Evolutionary conservation across 352 stramenopile genomes (phyloP), one percentile per base, ranked within the genome.

Genomic region (Pythium myriotylum): DNA sequence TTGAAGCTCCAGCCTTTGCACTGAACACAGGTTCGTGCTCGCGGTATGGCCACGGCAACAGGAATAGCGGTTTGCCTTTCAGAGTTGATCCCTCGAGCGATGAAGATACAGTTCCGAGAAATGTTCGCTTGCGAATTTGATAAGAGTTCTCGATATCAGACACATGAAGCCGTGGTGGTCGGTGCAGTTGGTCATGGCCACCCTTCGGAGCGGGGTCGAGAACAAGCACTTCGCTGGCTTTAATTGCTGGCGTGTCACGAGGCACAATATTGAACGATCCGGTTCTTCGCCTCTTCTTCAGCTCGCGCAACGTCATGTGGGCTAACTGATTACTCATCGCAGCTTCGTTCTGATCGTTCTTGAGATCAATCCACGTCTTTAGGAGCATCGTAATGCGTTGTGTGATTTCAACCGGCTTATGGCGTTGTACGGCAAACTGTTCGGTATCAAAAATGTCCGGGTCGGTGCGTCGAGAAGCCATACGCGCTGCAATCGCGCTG

Each of bases 1-100:
- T 68, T 22, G 76, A 77, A 3, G 89, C 80, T 0, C 77, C 82
- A 5, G 43, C 68, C 54, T 80, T 63, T 20, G 79, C 56, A 8
- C 69, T 79, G 41, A 85, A 86, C 37, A 86, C 71, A 1, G 72
- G 35, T 23, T 84, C 67, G 33, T 82, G 70, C 52, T 92, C 80
- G 13, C 84, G 81, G 33, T 91, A 91, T 12, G 86, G 83, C 84
- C 84, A 95, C 13, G 81, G 79, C 61, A 93, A 79, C 27, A 95
- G 45, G 62, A 91, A 92, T 22, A 95, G 70, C 1, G 71, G 55
- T 20, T 77, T 68, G 0, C 73, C 80, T 48, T 73, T 79, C 8
- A 94, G 37, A 45, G 89, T 77, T 6, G 81, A 66, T 13, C 43
- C 53, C 5, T 68, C 47, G 17, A 68, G 16, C 37, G 26, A 55